A percentile compares a stretch with the other conserved stretches of the same genome.
Conservation (phyloP, 768 basidiomycete species). For the Suillus americanus region DNA sequence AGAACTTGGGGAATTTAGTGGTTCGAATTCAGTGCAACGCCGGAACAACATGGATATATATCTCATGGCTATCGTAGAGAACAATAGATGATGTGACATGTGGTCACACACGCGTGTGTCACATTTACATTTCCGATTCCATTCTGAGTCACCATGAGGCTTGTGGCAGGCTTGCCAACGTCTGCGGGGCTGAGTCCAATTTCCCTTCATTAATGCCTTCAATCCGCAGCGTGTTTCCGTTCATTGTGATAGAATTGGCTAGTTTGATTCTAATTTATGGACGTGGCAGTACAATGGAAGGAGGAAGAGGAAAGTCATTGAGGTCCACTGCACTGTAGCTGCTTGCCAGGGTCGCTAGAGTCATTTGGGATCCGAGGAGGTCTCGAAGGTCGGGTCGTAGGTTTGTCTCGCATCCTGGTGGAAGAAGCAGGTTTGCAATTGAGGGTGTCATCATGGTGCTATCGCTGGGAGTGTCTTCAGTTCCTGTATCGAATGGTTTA, state of each 20-base stretch:
- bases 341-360: constrained; percentile 31
- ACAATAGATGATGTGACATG: constrained; percentile 11
- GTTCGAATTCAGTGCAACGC: not conserved
- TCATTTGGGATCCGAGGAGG: constrained; percentile 13
- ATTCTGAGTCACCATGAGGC: not conserved
- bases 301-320: constrained; percentile 48
- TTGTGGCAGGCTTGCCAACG: not conserved
- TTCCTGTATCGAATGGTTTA: constrained; percentile 12
- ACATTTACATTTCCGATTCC: constrained; percentile 7
- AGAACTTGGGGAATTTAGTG: not conserved
- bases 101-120: constrained; percentile 9
- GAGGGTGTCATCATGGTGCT: not conserved
- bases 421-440: not conserved
- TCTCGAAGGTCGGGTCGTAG: not conserved
- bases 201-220: not conserved
- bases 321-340: constrained; percentile 42
- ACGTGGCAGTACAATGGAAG: constrained; percentile 18
- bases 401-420: not conserved
- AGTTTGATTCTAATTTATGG: not conserved
- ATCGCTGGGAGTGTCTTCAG: not conserved
- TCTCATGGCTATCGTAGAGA: constrained; percentile 3
- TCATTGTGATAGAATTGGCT: not conserved
- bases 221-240: not conserved
- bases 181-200: not conserved
- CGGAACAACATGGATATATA: constrained; percentile 1